Evolutionary conservation across 129 eudicot genomes (phyloP), one percentile per base, ranked within the genome.

Genomic region (Pseudognaphalium luteoalbum): DNA sequence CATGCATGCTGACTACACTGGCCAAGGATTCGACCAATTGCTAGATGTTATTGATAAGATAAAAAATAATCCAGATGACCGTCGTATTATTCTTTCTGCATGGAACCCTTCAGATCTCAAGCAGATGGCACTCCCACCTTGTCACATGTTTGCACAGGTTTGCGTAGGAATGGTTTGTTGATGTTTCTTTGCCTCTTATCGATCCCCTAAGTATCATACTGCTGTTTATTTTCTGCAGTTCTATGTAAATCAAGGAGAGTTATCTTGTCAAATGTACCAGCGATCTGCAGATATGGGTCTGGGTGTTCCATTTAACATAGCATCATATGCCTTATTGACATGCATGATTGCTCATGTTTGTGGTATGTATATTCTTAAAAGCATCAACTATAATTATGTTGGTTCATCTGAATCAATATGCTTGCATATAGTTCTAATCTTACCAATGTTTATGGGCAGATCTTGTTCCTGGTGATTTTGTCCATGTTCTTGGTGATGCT

Each of bases 61-160:
- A 35, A 90, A 93, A 78, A 85, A 88, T 64, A 85, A 90, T 70
- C 97, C 98, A 42, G 86, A 93, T 82, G 97, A 93, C 66, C 85
- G 97, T 65, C 90, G 97, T 3, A 93, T 93, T 68, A 82, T 93
- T 76, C 87, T 93, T 70, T 93, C 98, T 42, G 96, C 98, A 70
- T 93, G 98, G 98, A 91, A 93, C 73, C 98, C 98, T 78, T 93
- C 96, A 33, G 98, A 93, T 84, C 96, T 91, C 32, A 87, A 87
- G 64, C 72, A 91, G 80, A 93, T 91, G 97, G 97, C 98, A 60
- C 94, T 93, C 68, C 97, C 98, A 32, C 97, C 98, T 52, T 93
- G 97, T 83, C 98, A 93, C 84, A 93, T 91, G 96, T 90, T 88
- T 84, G 93, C 98, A 30, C 98, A 93, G 91, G 98, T 91, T 85